phyloP scores from a whole-genome alignment of 352 stramenopile species.

The Phytophthora hybrid region DNA sequence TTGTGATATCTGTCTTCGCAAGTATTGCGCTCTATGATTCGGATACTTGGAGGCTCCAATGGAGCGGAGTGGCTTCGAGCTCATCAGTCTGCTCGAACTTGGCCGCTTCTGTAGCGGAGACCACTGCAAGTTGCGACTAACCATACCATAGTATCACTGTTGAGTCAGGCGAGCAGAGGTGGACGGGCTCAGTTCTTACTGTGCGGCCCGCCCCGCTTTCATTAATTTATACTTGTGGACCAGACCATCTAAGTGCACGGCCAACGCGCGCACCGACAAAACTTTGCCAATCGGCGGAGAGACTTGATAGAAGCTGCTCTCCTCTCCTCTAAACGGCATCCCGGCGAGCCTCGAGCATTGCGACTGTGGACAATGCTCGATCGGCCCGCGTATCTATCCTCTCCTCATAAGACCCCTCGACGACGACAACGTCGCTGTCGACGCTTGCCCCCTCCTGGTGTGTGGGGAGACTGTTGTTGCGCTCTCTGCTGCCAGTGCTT shows the following conservation, averaged over 20 bases:
- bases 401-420: conserved; percentile 32
- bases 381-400: conserved; percentile 18
- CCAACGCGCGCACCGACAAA: neutral
- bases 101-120: conserved; percentile 2
- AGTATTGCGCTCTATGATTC: neutral
- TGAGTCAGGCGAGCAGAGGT: conserved; percentile 1
- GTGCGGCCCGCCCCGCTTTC: conserved; percentile 5
- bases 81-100: too few species aligned
- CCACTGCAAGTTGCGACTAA: neutral
- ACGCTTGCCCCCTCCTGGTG: conserved; percentile 13
- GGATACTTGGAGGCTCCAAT: too few species aligned
- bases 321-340: conserved; percentile 21
- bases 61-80: neutral
- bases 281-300: conserved; percentile 19
- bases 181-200: conserved; percentile 2
- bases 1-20: neutral
- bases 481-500: conserved; percentile 6
- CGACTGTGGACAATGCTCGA: conserved; percentile 19
- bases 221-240: conserved; percentile 46
- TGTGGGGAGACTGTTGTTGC: conserved; percentile 9
- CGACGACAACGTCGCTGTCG: conserved; percentile 23
- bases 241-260: conserved; percentile 16
- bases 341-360: conserved; percentile 34
- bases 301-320: neutral
- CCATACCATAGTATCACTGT: neutral